Conservation (phyloP, 1,139 yeast genomes). For the Suhomyces chickasaworum region DNA sequence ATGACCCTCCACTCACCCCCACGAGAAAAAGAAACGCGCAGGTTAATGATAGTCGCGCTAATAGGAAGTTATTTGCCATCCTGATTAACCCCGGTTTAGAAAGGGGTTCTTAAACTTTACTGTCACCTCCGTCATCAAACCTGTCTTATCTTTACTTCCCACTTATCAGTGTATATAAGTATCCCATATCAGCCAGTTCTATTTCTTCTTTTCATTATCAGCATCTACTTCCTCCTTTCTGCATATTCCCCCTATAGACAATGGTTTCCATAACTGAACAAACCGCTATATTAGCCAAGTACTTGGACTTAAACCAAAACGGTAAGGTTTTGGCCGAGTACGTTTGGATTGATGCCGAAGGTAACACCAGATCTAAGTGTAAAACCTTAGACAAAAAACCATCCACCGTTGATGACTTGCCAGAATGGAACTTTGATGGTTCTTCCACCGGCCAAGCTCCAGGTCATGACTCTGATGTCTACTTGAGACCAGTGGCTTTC, state of each 20-base stretch:
- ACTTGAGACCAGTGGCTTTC: constrained; percentile 89
- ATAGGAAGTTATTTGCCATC: background rate
- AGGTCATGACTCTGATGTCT: constrained; percentile 94
- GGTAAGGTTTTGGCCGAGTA: constrained; percentile 93
- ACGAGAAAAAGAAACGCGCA: constrained; percentile 7
- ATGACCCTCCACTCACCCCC: constrained; percentile 1
- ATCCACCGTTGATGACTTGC: constrained; percentile 77
- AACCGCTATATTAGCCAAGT: constrained; percentile 77
- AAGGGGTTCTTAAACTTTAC: background rate
- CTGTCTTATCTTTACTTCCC: background rate
- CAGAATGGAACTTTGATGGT: constrained; percentile 99
- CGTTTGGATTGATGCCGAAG: constrained; percentile 96
- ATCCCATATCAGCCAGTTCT: constrained; percentile 1
- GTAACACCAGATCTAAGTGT: constrained; percentile 92
- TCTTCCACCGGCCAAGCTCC: constrained; percentile 99
- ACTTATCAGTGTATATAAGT: constrained; percentile 5
- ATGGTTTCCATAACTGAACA: constrained; percentile 60
- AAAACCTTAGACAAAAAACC: constrained; percentile 77
- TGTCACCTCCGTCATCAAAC: constrained; percentile 2
- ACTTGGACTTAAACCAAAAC: constrained; percentile 79
- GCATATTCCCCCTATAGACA: constrained; percentile 6
- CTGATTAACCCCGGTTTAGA: background rate
- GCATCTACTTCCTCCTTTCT: constrained; percentile 2
- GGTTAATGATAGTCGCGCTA: background rate
- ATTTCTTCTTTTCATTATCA: constrained; percentile 1